Base-by-base conservation (phyloP, 2,329 filamentous ascomycete genomes). In the Colletotrichum acutatum region DNA sequence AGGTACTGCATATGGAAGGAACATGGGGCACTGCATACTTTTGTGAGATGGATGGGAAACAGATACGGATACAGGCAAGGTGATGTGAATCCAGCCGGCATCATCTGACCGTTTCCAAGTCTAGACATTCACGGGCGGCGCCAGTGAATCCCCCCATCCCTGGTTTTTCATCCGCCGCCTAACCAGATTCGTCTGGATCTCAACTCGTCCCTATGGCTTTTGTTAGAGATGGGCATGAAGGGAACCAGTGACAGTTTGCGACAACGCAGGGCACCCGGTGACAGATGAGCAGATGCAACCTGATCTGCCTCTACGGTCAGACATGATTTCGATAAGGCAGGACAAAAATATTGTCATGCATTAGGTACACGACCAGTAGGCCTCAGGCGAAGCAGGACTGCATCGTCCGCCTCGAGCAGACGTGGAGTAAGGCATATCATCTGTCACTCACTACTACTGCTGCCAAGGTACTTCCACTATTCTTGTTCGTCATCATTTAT, bases 31-130 rank as follows among this genome's bases (percentile, higher is more conserved):
- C n/a, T n/a, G n/a, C n/a, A n/a, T n/a, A n/a, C n/a, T n/a, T n/a
- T n/a, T 19, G 14, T 19, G 60, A 42, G 32, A 26, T 57, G 57
- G 14, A 61, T 26, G 53, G 37, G 58, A 68, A 63, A 71, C 64
- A 11, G 22, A 49, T 5, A 9, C 37, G 24, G 14, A 37, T 11
- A 16, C 26, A 22, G 28, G 19, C 30, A 6, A 60, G 59, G 26
- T 53, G 32, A 42, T 19, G 37, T 42, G 62, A 72, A 69, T 54
- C 24, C 46, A 54, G 53, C 14, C 32, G 49, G 54, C 59, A 72
- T 70, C 70, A 72, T 65, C 66, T 72, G 70, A 72, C 62, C 53
- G 37, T 22, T 32, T 54, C 37, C n/a, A 37, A 46, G 54, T 24
- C 57, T 57, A 62, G 53, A 64, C 60, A 64, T 19, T 64, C 54